A percentile compares a stretch with the other conserved stretches of the same genome.
These are phyloP conservation scores for Lophiostoma macrostomum DNA, from an alignment of 495 filamentous ascomycete species.

Conservation along the genomic window DNA sequence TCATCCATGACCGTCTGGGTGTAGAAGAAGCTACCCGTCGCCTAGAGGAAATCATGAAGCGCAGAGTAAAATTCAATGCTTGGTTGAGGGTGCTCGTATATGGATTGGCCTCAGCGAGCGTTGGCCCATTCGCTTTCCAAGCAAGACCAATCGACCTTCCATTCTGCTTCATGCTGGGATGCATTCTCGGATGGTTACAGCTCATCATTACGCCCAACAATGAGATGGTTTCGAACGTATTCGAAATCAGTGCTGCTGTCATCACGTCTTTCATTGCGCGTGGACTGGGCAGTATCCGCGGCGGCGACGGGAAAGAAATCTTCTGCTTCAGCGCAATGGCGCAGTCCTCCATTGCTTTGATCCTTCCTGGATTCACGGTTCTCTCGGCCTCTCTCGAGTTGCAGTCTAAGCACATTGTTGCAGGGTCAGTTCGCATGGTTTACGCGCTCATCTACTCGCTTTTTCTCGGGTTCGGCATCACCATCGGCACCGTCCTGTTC, in stretches of 20 bases:
- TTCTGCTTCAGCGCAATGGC: conserved; percentile 95
- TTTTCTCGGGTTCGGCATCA: conserved; percentile 96
- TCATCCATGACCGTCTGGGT: conserved; percentile 82
- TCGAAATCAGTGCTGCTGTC: conserved; percentile 84
- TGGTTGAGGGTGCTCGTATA: conserved; percentile 80
- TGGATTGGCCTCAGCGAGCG: conserved; percentile 73
- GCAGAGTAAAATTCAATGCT: conserved; percentile 59
- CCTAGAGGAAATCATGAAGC: conserved; percentile 63
- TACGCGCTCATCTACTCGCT: conserved; percentile 94
- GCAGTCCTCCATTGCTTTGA: conserved; percentile 86
- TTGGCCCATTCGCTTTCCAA: conserved; percentile 88
- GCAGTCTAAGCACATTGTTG: conserved; percentile 80
- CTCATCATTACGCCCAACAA: conserved; percentile 75
- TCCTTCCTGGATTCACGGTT: conserved; percentile 85
- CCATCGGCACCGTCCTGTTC: conserved; percentile 86
- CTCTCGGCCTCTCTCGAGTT: conserved; percentile 82
- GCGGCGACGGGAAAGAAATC: conserved; percentile 55
- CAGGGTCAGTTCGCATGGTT: conserved; percentile 90
- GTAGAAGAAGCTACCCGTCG: conserved; percentile 76
- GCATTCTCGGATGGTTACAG: conserved; percentile 76
- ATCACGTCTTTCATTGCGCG: conserved; percentile 86
- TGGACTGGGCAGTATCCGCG: conserved; percentile 75
- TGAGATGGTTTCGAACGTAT: conserved; percentile 81
- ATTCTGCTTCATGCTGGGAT: conserved; percentile 79
- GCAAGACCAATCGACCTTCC: conserved; percentile 86